phyloP scores from a whole-genome alignment of 805 yeast genomes.

The Candida sphagnicola region DNA sequence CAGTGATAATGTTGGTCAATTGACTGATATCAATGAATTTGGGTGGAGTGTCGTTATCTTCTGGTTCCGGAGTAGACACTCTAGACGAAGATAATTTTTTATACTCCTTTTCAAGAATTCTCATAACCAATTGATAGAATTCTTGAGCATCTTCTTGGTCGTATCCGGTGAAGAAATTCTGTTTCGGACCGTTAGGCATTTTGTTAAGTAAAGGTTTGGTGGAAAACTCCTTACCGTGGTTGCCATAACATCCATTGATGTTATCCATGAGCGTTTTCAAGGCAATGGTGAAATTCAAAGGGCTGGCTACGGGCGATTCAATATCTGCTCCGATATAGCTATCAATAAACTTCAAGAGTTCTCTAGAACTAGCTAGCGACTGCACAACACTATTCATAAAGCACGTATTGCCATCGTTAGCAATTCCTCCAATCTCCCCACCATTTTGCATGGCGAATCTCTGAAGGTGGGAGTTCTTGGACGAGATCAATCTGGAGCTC shows the following conservation, averaged over 20 bases:
- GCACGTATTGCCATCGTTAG: slow-evolving; percentile 91
- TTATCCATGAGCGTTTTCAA: slow-evolving; percentile 49
- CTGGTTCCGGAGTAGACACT: slow-evolving; percentile 20
- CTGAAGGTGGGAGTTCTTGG: slow-evolving; percentile 20
- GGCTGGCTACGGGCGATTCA: slow-evolving; percentile 17
- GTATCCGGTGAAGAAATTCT: slow-evolving; percentile 73
- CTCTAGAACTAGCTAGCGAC: slow-evolving; percentile 69
- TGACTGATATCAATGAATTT: slow-evolving; percentile 19
- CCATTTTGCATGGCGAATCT: slow-evolving; percentile 53
- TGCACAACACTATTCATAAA: slow-evolving; percentile 92
- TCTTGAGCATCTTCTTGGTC: slow-evolving; percentile 98
- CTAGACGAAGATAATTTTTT: slow-evolving; percentile 24
- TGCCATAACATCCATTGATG: slow-evolving; percentile 53
- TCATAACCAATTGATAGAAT: slow-evolving; percentile 77
- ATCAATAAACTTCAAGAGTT: slow-evolving; percentile 54
- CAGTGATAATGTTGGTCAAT: slow-evolving; percentile 25
- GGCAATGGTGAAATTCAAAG: slow-evolving; percentile 49
- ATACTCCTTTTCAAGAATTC: slow-evolving; percentile 59
- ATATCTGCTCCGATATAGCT: too few species aligned
- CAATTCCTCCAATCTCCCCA: slow-evolving; percentile 79
- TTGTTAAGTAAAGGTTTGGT: slow-evolving; percentile 57
- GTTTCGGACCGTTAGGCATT: slow-evolving; percentile 76
- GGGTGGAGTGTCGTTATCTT: slow-evolving; percentile 9
- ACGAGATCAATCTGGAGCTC: slow-evolving; percentile 1
- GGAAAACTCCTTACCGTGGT: slow-evolving; percentile 55